Conservation (phyloP, 768 basidiomycete species). For the Dioszegia aurantiaca region DNA sequence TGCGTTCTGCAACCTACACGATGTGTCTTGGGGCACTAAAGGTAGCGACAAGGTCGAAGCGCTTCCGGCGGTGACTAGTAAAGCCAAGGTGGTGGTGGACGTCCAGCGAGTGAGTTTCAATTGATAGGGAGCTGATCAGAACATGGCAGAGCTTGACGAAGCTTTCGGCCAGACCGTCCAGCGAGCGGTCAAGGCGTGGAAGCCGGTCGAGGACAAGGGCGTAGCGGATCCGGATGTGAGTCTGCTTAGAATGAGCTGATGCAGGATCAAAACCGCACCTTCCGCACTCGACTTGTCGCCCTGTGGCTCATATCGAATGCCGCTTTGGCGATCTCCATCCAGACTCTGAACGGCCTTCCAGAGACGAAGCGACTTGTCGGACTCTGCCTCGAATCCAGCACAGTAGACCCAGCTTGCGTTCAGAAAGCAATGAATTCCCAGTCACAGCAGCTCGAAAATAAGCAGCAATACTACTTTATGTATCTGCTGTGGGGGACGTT, state of each 20-base stretch:
- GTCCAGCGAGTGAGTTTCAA: constrained; percentile 64
- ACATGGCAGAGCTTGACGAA: constrained; percentile 71
- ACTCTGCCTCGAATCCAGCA: constrained; percentile 34
- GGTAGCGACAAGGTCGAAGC: constrained; percentile 78
- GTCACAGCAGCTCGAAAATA: constrained; percentile 30
- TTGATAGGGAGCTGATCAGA: constrained; percentile 10
- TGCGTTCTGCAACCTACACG: constrained; percentile 90
- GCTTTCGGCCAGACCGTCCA: constrained; percentile 80
- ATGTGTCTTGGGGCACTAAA: constrained; percentile 58
- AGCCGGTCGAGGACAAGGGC: constrained; percentile 20
- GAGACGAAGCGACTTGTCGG: constrained; percentile 35
- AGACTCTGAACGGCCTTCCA: constrained; percentile 45
- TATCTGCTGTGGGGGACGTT: constrained; percentile 46
- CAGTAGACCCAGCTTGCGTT: constrained; percentile 43
- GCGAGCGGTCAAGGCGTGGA: constrained; percentile 41
- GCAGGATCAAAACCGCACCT: constrained; percentile 49
- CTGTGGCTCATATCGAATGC: constrained; percentile 50
- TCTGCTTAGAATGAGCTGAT: not conserved
- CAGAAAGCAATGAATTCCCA: constrained; percentile 31
- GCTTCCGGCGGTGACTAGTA: constrained; percentile 80
- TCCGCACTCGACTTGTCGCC: constrained; percentile 46
- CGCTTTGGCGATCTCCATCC: constrained; percentile 45
- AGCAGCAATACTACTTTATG: constrained; percentile 45
- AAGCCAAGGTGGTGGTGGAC: constrained; percentile 79
- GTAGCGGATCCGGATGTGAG: constrained; percentile 46